Evolutionary conservation across 331 rosid genomes (phyloP).

Genomic region (Cydonia oblonga): DNA sequence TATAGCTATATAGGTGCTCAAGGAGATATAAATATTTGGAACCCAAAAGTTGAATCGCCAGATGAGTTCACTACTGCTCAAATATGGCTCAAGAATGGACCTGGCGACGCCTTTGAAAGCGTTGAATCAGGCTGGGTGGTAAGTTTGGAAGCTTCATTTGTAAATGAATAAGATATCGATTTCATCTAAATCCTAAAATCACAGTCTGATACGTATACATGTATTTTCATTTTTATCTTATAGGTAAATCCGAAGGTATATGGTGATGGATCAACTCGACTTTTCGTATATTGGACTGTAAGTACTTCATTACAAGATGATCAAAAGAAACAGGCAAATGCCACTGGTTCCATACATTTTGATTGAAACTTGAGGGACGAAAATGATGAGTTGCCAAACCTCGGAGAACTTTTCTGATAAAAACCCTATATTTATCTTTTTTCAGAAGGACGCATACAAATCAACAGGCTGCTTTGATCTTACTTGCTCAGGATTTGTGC

Average conservation of each 20-base stretch:
- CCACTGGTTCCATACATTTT: not conserved
- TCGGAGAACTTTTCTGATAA: not conserved
- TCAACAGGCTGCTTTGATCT: constrained; percentile 62
- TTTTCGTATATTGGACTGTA: constrained; percentile 51
- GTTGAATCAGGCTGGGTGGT: constrained; percentile 65
- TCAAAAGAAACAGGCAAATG: not conserved
- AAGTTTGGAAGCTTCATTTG: not conserved
- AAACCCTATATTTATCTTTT: not conserved
- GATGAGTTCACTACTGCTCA: constrained; percentile 54
- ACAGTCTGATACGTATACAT: not conserved
- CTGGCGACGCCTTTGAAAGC: constrained; percentile 31
- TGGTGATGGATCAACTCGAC: constrained; percentile 31
- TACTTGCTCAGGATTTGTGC: constrained; percentile 49
- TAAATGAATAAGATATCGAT: too few relatives aligned
- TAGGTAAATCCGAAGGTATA: constrained; percentile 55
- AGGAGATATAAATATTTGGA: constrained; percentile 53
- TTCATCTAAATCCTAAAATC: too few relatives aligned
- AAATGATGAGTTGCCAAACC: not conserved
- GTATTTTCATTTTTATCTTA: not conserved
- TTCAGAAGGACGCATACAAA: constrained; percentile 37
- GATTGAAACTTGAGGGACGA: not conserved
- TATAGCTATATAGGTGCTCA: constrained; percentile 35
- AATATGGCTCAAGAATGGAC: constrained; percentile 38
- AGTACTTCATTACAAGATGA: constrained; percentile 5
- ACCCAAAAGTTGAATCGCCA: constrained; percentile 29